Conservation (phyloP, 164 flowering plant genomes). For the Annona squamosa region DNA sequence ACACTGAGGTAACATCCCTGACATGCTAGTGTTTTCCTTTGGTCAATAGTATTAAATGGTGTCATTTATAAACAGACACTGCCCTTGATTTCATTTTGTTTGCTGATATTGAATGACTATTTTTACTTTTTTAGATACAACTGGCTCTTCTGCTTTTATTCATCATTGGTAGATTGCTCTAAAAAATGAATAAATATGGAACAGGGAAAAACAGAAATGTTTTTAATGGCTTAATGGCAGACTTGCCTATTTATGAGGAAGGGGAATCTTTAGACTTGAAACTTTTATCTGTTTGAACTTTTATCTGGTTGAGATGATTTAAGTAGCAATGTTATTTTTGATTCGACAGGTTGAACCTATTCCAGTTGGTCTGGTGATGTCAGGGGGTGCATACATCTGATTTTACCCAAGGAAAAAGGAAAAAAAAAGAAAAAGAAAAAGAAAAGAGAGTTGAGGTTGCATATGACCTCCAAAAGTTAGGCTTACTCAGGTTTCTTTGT, state of each 20-base stretch:
- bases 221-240: not conserved
- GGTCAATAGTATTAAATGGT: not conserved
- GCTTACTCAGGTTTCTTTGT: not conserved
- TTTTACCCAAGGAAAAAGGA: conserved; percentile 62
- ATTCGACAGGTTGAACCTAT: conserved; percentile 64
- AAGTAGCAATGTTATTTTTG: not conserved
- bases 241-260: not conserved
- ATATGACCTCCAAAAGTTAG: not conserved
- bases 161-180: not conserved
- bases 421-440: too few relatives aligned
- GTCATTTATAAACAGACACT: not conserved
- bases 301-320: not conserved
- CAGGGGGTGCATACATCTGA: conserved; percentile 83
- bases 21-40: not conserved
- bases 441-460: not conserved
- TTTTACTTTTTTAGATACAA: not conserved
- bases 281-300: not conserved
- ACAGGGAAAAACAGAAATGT: too few relatives aligned
- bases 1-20: conserved; percentile 53
- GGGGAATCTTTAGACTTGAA: not conserved
- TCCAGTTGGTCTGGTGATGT: conserved; percentile 65
- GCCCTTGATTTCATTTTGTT: not conserved
- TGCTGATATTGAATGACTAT: not conserved
- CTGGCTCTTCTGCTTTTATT: too few relatives aligned
- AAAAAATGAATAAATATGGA: too few relatives aligned